These are phyloP conservation scores for Haematococcus lacustris DNA, from an alignment of 139 green algal species.

Conservation along the genomic window DNA sequence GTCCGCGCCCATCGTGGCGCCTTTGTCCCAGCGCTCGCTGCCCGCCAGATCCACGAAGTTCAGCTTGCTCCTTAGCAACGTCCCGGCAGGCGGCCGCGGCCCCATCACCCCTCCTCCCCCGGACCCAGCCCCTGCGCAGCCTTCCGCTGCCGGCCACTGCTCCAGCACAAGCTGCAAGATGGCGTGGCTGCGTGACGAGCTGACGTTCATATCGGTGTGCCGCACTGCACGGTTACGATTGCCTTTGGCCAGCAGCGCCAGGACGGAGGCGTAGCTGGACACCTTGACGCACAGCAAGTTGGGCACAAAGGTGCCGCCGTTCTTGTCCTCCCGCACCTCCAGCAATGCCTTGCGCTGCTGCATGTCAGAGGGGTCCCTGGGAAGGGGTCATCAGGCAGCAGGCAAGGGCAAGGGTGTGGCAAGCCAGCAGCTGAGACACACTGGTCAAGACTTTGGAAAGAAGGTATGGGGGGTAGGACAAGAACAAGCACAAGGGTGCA, in stretches of 20 bases:
- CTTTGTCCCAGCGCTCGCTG: constrained; percentile 50
- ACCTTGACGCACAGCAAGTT: constrained; percentile 46
- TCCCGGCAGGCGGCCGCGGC: background rate
- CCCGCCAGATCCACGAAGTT: constrained; percentile 92
- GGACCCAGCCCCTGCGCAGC: background rate
- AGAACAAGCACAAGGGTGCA: too few species aligned
- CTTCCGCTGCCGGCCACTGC: constrained; percentile 18
- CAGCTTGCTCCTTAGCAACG: constrained; percentile 59
- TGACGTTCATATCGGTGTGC: constrained; percentile 61
- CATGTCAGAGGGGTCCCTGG: constrained; percentile 32
- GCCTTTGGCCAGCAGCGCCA: constrained; percentile 22
- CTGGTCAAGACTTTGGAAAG: too few species aligned
- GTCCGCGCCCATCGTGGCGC: constrained; percentile 34
- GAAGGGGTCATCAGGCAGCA: too few species aligned
- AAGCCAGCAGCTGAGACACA: too few species aligned
- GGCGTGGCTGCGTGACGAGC: constrained; percentile 48
- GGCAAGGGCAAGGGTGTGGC: too few species aligned
- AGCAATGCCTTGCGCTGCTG: constrained; percentile 33
- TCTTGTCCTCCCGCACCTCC: constrained; percentile 42
- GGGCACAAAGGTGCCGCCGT: constrained; percentile 37
- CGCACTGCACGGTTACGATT: constrained; percentile 36
- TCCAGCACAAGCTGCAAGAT: constrained; percentile 54
- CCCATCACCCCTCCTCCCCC: background rate
- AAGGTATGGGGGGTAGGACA: too few species aligned
- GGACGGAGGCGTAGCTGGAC: constrained; percentile 5